Evolutionary conservation across 2,329 filamentous ascomycete genomes (phyloP).

Genomic region (Huntiella savannae): DNA sequence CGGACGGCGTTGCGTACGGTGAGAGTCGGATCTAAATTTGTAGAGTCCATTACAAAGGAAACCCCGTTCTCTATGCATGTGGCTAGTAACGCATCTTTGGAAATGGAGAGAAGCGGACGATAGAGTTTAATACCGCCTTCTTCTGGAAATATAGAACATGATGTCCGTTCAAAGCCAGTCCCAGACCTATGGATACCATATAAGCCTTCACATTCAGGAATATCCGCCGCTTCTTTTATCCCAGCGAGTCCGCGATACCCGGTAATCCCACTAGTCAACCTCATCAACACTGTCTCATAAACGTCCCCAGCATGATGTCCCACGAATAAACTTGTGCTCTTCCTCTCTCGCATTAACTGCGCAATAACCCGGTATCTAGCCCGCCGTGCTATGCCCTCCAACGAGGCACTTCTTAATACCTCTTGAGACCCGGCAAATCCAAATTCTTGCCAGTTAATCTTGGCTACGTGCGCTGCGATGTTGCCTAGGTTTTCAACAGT

Average conservation of each 20-base stretch:
- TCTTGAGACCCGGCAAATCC: conserved; percentile 11
- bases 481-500: conserved; percentile 21
- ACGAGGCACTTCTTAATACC: conserved; percentile 30
- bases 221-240: conserved; percentile 43
- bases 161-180: conserved; percentile 27
- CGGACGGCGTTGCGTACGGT: conserved; percentile 70
- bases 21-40: conserved; percentile 58
- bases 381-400: conserved; percentile 60
- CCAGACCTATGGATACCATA: conserved; percentile 54
- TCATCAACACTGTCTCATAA: conserved; percentile 73
- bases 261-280: conserved; percentile 47
- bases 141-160: conserved; percentile 26
- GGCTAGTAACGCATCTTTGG: conserved; percentile 53
- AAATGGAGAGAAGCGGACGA: conserved; percentile 50
- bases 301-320: conserved; percentile 86
- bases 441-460: conserved; percentile 16
- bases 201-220: conserved; percentile 70
- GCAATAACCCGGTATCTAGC: conserved; percentile 58
- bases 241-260: conserved; percentile 48
- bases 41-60: conserved; percentile 67
- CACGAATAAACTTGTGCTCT: conserved; percentile 45
- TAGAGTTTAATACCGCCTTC: conserved; percentile 46
- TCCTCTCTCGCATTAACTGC: conserved; percentile 29
- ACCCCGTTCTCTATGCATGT: conserved; percentile 53
- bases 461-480: conserved; percentile 15